These are phyloP conservation scores for Hyparrhenia diplandra DNA, from an alignment of 176 grass and related monocot genomes.

Conservation along the genomic window DNA sequence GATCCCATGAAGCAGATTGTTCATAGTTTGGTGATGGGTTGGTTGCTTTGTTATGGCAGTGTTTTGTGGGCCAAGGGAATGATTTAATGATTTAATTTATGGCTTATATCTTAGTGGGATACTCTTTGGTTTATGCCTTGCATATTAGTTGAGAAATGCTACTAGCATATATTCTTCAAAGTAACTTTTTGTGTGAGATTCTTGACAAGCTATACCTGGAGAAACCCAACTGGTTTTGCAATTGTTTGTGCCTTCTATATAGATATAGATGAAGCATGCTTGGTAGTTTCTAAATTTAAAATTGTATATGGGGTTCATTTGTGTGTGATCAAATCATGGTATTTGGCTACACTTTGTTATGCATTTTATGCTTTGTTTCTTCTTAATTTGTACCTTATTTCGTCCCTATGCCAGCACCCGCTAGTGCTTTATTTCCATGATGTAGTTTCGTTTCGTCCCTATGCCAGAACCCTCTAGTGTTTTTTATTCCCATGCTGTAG, in stretches of 20 bases:
- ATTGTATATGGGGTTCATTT: background rate
- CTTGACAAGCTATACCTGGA: background rate
- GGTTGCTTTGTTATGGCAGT: background rate
- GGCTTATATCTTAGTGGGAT: background rate
- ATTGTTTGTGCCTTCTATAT: background rate
- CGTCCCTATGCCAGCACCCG: background rate
- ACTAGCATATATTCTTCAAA: background rate
- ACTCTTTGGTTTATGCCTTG: background rate
- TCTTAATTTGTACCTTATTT: background rate
- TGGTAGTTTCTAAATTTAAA: background rate
- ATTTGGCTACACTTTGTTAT: background rate
- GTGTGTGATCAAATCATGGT: background rate
- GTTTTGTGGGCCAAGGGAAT: background rate
- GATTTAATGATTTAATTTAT: conserved; percentile 3
- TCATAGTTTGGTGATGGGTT: background rate
- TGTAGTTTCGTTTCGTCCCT: background rate
- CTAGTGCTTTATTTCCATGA: background rate
- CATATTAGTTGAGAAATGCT: background rate
- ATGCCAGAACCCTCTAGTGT: background rate
- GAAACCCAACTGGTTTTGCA: background rate
- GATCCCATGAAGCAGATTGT: background rate
- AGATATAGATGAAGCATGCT: background rate
- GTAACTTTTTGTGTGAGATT: background rate
- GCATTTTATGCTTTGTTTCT: background rate
- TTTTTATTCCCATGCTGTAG: background rate